Percentiles rank a stretch among this genome's conserved stretches.
Conservation (phyloP, 305 asterid species). For the Caryopteris hybrid region DNA sequence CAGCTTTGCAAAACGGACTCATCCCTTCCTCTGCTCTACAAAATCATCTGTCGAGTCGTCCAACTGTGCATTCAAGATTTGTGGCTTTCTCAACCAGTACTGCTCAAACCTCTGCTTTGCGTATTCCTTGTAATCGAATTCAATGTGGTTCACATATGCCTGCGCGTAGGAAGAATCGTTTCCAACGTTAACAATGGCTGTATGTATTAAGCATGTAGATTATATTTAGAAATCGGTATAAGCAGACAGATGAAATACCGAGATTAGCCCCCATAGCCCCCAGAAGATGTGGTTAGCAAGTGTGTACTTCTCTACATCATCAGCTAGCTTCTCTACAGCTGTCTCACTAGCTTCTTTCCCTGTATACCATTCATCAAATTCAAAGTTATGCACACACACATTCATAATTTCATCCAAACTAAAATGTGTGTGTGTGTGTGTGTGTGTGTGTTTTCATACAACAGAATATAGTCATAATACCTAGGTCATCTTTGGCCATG, state of each 20-base stretch:
- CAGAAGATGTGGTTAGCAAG: constrained; percentile 89
- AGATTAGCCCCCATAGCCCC: constrained; percentile 96
- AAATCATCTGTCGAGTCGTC: not conserved
- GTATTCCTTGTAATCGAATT: constrained; percentile 74
- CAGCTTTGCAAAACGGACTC: not conserved
- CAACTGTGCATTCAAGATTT: constrained; percentile 21
- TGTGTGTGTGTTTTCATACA: too few species aligned
- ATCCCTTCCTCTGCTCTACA: not conserved
- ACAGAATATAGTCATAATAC: not conserved
- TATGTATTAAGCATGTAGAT: not conserved
- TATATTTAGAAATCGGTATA: not conserved
- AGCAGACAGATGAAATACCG: constrained; percentile 38
- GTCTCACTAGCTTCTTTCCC: constrained; percentile 47
- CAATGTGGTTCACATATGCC: constrained; percentile 79
- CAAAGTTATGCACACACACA: too few species aligned
- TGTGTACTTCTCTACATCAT: constrained; percentile 60
- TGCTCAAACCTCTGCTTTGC: constrained; percentile 87
- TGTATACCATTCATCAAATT: constrained; percentile 23
- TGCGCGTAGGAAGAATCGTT: constrained; percentile 16
- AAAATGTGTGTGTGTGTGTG: too few species aligned
- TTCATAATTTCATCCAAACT: too few species aligned
- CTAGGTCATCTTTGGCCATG: not conserved
- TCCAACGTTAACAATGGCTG: not conserved
- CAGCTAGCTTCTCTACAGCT: constrained; percentile 43
- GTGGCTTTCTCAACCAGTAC: constrained; percentile 62